Evolutionary conservation across 2,329 filamentous ascomycete species (phyloP).

Genomic region (Nigrospora osmanthi): DNA sequence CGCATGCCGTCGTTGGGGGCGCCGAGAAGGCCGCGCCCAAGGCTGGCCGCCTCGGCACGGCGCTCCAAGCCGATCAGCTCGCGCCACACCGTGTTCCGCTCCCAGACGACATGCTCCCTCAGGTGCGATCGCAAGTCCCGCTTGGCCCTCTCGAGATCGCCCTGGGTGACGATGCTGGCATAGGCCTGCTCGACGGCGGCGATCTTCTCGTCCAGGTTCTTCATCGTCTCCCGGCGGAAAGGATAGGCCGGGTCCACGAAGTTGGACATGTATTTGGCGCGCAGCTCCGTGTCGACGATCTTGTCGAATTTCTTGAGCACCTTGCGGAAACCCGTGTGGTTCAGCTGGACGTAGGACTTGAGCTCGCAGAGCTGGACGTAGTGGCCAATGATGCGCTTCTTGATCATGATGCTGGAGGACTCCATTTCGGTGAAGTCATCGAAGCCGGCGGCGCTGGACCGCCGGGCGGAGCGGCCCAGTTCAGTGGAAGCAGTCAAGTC

Average conservation of each 20-base stretch:
- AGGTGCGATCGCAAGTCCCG: slow-evolving; percentile 85
- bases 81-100: slow-evolving; percentile 96
- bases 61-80: slow-evolving; percentile 98
- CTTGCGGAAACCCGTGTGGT: slow-evolving; percentile 93
- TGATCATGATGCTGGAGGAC: slow-evolving; percentile 72
- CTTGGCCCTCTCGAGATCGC: slow-evolving; percentile 68
- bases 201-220: slow-evolving; percentile 64
- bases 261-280: slow-evolving; percentile 65
- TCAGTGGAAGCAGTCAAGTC: slow-evolving; percentile 59
- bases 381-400: slow-evolving; percentile 79
- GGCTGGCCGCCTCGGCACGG: slow-evolving; percentile 85
- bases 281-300: slow-evolving; percentile 76
- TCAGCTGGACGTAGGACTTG: slow-evolving; percentile 92
- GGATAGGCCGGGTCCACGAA: slow-evolving; percentile 73
- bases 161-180: slow-evolving; percentile 72
- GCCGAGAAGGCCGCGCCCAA: slow-evolving; percentile 79
- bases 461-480: slow-evolving; percentile 44
- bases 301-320: slow-evolving; percentile 99
- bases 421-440: slow-evolving; percentile 71
- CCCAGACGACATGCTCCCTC: slow-evolving; percentile 96
- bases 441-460: slow-evolving; percentile 56
- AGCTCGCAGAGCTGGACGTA: slow-evolving; percentile 94
- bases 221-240: slow-evolving; percentile 68
- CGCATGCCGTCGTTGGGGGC: slow-evolving; percentile 60
- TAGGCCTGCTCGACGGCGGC: slow-evolving; percentile 71